Conservation (phyloP, 306 rosid genomes). For the Cyamopsis tetragonoloba region DNA sequence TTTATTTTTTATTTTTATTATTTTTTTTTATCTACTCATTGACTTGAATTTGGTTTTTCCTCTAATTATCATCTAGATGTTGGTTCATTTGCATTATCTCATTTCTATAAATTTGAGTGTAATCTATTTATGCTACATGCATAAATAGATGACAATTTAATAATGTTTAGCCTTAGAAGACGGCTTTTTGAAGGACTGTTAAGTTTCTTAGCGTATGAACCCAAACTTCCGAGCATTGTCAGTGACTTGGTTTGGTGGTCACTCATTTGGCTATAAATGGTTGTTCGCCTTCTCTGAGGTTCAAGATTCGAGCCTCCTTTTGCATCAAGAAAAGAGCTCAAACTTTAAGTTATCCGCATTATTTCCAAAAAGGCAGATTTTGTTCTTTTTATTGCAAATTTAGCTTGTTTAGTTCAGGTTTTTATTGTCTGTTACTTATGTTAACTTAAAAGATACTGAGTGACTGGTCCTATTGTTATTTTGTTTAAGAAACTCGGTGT, state of each 20-base stretch:
- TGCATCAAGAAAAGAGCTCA: neutral
- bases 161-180: constrained; percentile 15
- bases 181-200: constrained; percentile 8
- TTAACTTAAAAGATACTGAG: neutral
- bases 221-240: neutral
- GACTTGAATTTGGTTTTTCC: constrained; percentile 10
- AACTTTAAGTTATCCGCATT: neutral
- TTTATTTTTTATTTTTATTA: no score
- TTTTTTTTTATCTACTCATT: neutral
- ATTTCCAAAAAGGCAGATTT: neutral
- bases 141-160: neutral
- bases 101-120: neutral
- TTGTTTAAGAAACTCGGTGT: neutral
- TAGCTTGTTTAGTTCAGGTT: neutral
- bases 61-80: neutral
- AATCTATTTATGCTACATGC: neutral
- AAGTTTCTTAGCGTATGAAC: neutral
- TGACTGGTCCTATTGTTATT: neutral
- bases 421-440: neutral
- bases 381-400: constrained; percentile 2
- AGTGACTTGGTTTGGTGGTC: constrained; percentile 16
- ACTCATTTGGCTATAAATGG: neutral
- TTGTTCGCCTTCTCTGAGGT: neutral
- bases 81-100: neutral
- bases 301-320: constrained; percentile 1